These are phyloP conservation scores for Colletotrichum sp. DNA, from an alignment of 2,329 filamentous ascomycete genomes.

Conservation along the genomic window DNA sequence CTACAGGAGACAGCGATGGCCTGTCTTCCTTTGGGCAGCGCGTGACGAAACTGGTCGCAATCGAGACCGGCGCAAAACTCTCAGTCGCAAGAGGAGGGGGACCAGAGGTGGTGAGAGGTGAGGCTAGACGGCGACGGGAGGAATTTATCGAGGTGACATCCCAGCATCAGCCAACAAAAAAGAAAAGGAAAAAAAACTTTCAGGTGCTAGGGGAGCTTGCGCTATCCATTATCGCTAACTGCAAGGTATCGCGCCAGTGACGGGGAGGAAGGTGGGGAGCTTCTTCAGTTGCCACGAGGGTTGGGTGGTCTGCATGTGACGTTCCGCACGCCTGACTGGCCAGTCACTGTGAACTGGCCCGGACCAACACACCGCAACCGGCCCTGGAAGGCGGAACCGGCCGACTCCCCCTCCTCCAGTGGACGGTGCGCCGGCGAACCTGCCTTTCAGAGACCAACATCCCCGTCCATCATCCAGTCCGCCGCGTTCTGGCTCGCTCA, in stretches of 20 bases:
- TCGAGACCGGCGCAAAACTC: neutral
- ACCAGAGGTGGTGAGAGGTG: neutral
- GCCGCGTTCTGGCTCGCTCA: neutral
- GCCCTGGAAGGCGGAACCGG: slow-evolving; percentile 14
- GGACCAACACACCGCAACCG: slow-evolving; percentile 2
- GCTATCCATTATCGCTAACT: neutral
- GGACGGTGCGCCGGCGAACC: slow-evolving; percentile 5
- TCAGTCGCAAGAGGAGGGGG: neutral
- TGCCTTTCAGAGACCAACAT: neutral
- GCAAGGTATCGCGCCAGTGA: neutral
- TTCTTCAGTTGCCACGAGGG: slow-evolving; percentile 10
- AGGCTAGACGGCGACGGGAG: neutral
- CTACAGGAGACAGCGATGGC: neutral
- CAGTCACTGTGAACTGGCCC: neutral
- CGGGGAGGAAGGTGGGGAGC: slow-evolving; percentile 3
- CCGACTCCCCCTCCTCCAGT: slow-evolving; percentile 1
- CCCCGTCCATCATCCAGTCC: slow-evolving; percentile 7
- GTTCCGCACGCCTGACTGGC: slow-evolving; percentile 9
- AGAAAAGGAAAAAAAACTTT: slow-evolving; percentile 3
- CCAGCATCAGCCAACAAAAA: neutral
- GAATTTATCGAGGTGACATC: slow-evolving; percentile 11
- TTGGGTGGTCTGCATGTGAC: slow-evolving; percentile 8
- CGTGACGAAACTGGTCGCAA: neutral
- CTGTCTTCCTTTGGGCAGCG: neutral
- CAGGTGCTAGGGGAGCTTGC: slow-evolving; percentile 3